Conservation (phyloP, 2,329 filamentous ascomycete genomes). For the Zymoseptoria passerinii region DNA sequence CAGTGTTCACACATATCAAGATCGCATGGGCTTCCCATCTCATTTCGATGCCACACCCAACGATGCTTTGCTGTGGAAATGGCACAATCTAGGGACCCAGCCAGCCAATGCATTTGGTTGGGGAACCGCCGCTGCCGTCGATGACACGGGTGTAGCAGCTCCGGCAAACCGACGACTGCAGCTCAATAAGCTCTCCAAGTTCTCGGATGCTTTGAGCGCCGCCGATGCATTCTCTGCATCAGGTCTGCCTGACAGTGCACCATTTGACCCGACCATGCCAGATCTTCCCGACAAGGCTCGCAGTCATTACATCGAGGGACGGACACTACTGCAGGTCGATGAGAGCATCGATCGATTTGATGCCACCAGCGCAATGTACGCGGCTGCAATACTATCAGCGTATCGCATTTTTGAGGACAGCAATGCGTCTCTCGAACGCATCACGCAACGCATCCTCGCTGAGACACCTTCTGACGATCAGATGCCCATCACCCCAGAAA, state of each 20-base stretch:
- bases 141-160: background rate
- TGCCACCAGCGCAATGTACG: conserved; percentile 30
- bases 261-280: conserved; percentile 57
- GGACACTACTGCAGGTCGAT: conserved; percentile 47
- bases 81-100: conserved; percentile 57
- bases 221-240: conserved; percentile 53
- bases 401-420: background rate
- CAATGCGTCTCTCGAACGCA: conserved; percentile 5
- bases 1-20: conserved; percentile 69
- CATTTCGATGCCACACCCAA: conserved; percentile 44
- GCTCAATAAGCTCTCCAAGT: conserved; percentile 46
- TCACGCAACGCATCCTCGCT: background rate
- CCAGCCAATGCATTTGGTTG: conserved; percentile 31
- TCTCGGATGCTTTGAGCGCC: conserved; percentile 55
- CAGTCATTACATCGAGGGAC: conserved; percentile 47
- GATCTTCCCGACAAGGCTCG: conserved; percentile 46
- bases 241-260: conserved; percentile 34
- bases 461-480: background rate
- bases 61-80: conserved; percentile 56
- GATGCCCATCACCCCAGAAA: conserved; percentile 2
- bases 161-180: conserved; percentile 5
- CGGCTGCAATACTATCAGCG: conserved; percentile 22
- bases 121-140: conserved; percentile 19
- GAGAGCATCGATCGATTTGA: conserved; percentile 37
- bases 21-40: conserved; percentile 66